A percentile compares a stretch with the other conserved stretches of the same genome.
phyloP scores from a whole-genome alignment of 257 asterid genomes.

The Solanum medicagineum region DNA sequence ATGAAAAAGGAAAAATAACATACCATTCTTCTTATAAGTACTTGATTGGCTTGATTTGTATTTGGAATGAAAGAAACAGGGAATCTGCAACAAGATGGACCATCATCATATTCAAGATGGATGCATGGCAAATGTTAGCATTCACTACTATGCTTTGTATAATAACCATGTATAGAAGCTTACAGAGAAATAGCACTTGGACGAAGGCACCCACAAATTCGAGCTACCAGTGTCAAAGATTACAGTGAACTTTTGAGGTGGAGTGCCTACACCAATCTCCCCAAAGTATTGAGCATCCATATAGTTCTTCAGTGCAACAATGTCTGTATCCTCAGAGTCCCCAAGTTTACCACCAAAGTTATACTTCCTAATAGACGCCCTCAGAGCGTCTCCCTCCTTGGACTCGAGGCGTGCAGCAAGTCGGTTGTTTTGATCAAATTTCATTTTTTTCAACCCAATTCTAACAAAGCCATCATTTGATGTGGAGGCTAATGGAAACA shows the following conservation, averaged over 20 bases:
- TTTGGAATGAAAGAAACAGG: constrained; percentile 84
- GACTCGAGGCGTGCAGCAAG: constrained; percentile 69
- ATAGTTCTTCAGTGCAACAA: constrained; percentile 71
- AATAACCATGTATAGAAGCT: constrained; percentile 9
- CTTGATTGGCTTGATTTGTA: constrained; percentile 67
- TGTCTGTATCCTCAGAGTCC: constrained; percentile 53
- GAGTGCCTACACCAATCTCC: constrained; percentile 83
- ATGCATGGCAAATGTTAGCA: background rate
- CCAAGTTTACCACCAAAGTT: constrained; percentile 34
- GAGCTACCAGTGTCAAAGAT: constrained; percentile 97
- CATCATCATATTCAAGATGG: background rate
- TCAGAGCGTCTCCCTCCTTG: constrained; percentile 42
- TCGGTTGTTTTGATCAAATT: constrained; percentile 59
- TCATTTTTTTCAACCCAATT: constrained; percentile 69
- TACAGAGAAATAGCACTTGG: constrained; percentile 89
- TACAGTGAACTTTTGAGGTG: constrained; percentile 88
- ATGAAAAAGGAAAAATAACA: constrained; percentile 1
- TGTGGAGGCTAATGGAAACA: constrained; percentile 45
- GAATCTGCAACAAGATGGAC: constrained; percentile 39
- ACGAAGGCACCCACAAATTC: constrained; percentile 95
- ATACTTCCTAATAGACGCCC: constrained; percentile 58
- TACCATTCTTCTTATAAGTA: constrained; percentile 72
- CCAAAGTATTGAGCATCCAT: constrained; percentile 99
- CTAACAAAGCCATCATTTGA: constrained; percentile 66
- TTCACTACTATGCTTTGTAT: background rate